Evolutionary conservation across 371 early-diverging fungal genomes (phyloP).

Genomic region (Coemansia sp.): DNA sequence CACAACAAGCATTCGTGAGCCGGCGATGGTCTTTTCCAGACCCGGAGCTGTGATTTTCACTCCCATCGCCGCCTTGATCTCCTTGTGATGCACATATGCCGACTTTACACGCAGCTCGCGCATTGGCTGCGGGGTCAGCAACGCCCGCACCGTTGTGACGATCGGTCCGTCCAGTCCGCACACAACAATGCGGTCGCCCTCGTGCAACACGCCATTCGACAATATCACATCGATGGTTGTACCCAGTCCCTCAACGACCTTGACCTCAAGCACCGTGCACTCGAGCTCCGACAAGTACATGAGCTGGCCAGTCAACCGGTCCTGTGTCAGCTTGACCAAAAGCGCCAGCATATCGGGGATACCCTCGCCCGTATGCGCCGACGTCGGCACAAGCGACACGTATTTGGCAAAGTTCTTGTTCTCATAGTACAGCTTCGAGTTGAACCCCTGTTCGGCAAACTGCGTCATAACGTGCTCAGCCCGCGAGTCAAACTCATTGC

Average conservation of each 20-base stretch:
- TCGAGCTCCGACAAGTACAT: conserved; percentile 97
- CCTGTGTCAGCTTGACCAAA: conserved; percentile 91
- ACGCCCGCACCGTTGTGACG: conserved; percentile 89
- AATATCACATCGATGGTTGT: conserved; percentile 99
- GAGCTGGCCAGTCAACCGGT: conserved; percentile 90
- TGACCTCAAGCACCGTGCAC: conserved; percentile 99
- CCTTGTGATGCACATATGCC: conserved; percentile 94
- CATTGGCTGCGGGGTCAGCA: conserved; percentile 98
- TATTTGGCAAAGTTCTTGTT: conserved; percentile 95
- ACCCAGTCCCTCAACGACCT: conserved; percentile 99
- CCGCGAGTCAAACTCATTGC: conserved; percentile 89
- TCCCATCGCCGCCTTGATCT: conserved; percentile 97
- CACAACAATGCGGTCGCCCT: conserved; percentile 97
- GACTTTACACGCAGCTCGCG: conserved; percentile 98
- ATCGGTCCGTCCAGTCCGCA: conserved; percentile 98
- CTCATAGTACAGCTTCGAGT: conserved; percentile 92
- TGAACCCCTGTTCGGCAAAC: conserved; percentile 98
- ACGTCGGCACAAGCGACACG: conserved; percentile 98
- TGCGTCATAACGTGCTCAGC: conserved; percentile 78
- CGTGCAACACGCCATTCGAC: conserved; percentile 95
- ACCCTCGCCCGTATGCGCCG: conserved; percentile 99
- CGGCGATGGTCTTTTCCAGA: conserved; percentile 98
- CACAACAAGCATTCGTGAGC: conserved; percentile 92
- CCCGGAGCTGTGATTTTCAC: conserved; percentile 97
- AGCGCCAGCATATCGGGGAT: conserved; percentile 97